These are phyloP conservation scores for Microcyclosporella mali DNA, from an alignment of 2,329 filamentous ascomycete species.

Conservation along the genomic window DNA sequence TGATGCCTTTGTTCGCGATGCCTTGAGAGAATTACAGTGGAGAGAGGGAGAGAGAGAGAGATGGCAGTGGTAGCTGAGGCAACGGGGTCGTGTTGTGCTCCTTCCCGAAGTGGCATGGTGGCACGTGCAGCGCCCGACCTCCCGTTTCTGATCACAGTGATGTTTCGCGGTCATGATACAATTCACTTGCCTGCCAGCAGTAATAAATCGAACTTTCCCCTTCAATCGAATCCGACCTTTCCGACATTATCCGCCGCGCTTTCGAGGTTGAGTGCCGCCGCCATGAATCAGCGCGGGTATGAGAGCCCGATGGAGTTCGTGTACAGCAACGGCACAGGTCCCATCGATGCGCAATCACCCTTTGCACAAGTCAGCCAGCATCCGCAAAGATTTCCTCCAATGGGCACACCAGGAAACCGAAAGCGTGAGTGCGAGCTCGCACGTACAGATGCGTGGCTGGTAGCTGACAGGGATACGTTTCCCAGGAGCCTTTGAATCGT, in stretches of 20 bases:
- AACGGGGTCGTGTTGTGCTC: too few species aligned
- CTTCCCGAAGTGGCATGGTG: too few species aligned
- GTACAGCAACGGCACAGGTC: slow-evolving; percentile 43
- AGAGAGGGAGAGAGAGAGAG: too few species aligned
- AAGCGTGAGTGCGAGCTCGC: slow-evolving; percentile 4
- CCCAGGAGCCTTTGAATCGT: slow-evolving; percentile 37
- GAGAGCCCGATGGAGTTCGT: slow-evolving; percentile 51
- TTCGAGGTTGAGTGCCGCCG: background rate
- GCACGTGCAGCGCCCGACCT: too few species aligned
- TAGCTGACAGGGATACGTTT: slow-evolving; percentile 3
- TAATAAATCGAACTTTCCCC: too few species aligned
- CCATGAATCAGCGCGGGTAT: slow-evolving; percentile 34
- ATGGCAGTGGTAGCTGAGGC: too few species aligned
- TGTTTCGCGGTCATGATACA: too few species aligned
- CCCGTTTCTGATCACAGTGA: too few species aligned
- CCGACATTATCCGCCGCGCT: background rate
- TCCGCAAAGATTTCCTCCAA: slow-evolving; percentile 22
- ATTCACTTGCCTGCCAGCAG: too few species aligned
- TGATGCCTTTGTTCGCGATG: too few species aligned
- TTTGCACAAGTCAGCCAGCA: slow-evolving; percentile 38
- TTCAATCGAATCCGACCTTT: background rate
- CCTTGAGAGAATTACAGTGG: too few species aligned
- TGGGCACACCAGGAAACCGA: background rate
- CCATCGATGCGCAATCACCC: slow-evolving; percentile 43
- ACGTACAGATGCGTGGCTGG: background rate